Conservation (phyloP, 2,329 filamentous ascomycete genomes). For the Thelonectria rubi region DNA sequence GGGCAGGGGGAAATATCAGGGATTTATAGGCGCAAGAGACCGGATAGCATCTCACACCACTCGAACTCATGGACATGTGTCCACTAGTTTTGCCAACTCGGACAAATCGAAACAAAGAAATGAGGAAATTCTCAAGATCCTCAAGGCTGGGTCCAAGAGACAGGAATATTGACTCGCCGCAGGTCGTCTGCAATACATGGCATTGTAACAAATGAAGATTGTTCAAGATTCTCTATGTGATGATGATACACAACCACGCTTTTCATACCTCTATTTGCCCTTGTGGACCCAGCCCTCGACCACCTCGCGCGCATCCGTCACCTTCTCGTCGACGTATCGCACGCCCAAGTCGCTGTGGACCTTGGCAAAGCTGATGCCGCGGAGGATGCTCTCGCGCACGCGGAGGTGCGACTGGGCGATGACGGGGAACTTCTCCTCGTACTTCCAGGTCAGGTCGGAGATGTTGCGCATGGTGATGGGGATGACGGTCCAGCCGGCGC, state of each 20-base stretch:
- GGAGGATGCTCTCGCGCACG: constrained; percentile 73
- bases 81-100: not conserved
- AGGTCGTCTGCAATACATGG: not conserved
- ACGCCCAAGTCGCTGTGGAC: constrained; percentile 77
- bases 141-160: constrained; percentile 5
- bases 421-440: constrained; percentile 87
- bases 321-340: constrained; percentile 81
- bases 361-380: constrained; percentile 77
- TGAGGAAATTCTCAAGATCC: not conserved
- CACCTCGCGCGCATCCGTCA: constrained; percentile 76
- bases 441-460: constrained; percentile 86
- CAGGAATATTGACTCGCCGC: not conserved
- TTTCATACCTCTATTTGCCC: constrained; percentile 69
- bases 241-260: constrained; percentile 50
- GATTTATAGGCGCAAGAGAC: not conserved
- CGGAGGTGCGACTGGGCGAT: constrained; percentile 83
- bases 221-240: constrained; percentile 47
- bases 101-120: not conserved
- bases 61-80: constrained; percentile 7
- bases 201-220: constrained; percentile 45
- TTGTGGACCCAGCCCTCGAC: constrained; percentile 92
- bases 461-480: constrained; percentile 93
- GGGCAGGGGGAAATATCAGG: constrained; percentile 7
- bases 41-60: constrained; percentile 11
- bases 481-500: constrained; percentile 83